Evolutionary conservation across 139 green algal species (phyloP).

Genomic region (Picochlorum sp.): DNA sequence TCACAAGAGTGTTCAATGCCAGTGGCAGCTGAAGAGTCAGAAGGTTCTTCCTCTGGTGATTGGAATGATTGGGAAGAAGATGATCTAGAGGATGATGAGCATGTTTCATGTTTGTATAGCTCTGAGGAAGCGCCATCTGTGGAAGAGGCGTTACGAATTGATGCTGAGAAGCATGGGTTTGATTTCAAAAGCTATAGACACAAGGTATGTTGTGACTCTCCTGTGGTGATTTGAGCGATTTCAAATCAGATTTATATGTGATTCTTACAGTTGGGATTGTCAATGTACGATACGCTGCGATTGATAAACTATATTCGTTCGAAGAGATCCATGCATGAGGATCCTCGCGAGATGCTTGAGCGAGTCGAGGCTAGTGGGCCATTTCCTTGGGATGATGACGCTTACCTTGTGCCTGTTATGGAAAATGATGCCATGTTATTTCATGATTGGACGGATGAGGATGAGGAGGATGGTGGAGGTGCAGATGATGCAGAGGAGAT

Average conservation of each 20-base stretch:
- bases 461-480: neutral
- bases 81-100: conserved; percentile 38
- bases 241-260: neutral
- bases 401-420: conserved; percentile 52
- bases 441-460: conserved; percentile 57
- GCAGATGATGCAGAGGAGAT: neutral
- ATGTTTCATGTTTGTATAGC: conserved; percentile 52
- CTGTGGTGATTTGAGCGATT: neutral
- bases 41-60: conserved; percentile 1
- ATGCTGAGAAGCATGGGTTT: conserved; percentile 40
- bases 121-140: conserved; percentile 31
- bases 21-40: neutral
- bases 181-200: conserved; percentile 17
- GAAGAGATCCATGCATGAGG: conserved; percentile 34
- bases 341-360: conserved; percentile 35
- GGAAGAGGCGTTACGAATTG: conserved; percentile 52
- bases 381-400: conserved; percentile 47
- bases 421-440: conserved; percentile 67
- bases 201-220: neutral
- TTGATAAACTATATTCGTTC: conserved; percentile 75
- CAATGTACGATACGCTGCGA: conserved; percentile 62
- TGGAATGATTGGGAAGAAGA: conserved; percentile 39
- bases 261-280: conserved; percentile 1
- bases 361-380: neutral
- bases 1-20: no score